Evolutionary conservation across 2,329 filamentous ascomycete species (phyloP).

Genomic region (Beauveria australis): DNA sequence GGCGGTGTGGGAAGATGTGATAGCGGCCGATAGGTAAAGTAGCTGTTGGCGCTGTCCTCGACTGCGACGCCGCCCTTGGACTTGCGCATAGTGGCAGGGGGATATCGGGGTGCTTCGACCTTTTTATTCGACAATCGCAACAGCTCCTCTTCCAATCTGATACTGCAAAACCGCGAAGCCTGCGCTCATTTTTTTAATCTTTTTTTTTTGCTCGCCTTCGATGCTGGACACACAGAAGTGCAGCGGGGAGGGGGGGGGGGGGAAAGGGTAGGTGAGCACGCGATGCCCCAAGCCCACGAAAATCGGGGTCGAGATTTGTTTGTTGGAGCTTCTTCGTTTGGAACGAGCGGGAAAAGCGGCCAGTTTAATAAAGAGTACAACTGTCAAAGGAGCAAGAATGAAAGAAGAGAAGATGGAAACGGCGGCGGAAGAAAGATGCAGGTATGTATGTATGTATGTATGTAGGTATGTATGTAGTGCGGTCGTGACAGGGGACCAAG

Average conservation of each 20-base stretch:
- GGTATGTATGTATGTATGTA: too few species aligned
- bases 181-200: slow-evolving; percentile 7
- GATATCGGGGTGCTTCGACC: too few species aligned
- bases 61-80: slow-evolving; percentile 14
- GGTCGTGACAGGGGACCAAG: not conserved
- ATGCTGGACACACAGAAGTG: not conserved
- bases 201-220: slow-evolving; percentile 3
- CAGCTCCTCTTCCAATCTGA: slow-evolving; percentile 6
- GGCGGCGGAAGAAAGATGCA: not conserved
- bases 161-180: not conserved
- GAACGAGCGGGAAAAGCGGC: not conserved
- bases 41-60: slow-evolving; percentile 37
- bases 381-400: not conserved
- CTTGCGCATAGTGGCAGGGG: slow-evolving; percentile 12
- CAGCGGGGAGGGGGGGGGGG: too few species aligned
- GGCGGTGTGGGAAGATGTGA: slow-evolving; percentile 62
- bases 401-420: not conserved
- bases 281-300: not conserved
- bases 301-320: not conserved
- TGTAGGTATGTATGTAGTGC: too few species aligned
- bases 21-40: slow-evolving; percentile 58
- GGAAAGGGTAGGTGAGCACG: slow-evolving; percentile 2
- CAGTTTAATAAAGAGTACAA: not conserved
- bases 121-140: not conserved
- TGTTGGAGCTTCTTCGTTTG: not conserved